Base-by-base conservation (phyloP, 371 early-diverging fungal species). In the Apophysomyces sp. region DNA sequence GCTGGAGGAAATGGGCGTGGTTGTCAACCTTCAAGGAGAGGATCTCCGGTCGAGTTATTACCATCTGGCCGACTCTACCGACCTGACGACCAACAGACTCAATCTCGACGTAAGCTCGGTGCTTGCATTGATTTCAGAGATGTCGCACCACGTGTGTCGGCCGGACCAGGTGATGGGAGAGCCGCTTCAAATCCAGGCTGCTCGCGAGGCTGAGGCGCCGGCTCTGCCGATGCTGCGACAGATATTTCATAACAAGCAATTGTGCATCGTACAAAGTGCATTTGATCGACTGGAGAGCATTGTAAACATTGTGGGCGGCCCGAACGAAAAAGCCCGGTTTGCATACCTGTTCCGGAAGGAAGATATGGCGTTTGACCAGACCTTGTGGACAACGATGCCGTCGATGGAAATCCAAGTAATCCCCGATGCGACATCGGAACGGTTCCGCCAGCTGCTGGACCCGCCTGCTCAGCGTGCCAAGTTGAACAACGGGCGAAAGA, bases 51-150 rank as follows among this genome's bases (percentile, higher is more conserved):
- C 57, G 12, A 18, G 49, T 21, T 44, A 44, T 12, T 21, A 13
- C 1, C 37, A 66, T 54, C 16, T 54, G 11, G n/a, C 39, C 11
- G 60, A 68, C 16, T 2, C 59, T 3, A 55, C 29, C 12, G 31
- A 58, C 12, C 13, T 68, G 18, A 66, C 72, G 7, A 79, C 85
- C 0, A 41, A 63, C 0, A 66, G 62, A 0, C 34, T 87, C 0
- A 84, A 85, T 52, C 55, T 87, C 28, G 88, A 87, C 61, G 81
- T 85, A 3, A 80, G 85, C 21, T 82, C 85, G 3, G 71, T 79
- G 3, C 54, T 87, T 16, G 77, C 80, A 1, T 67, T 87, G 12
- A 63, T 81, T 21, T 79, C 85, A 16, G 80, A 83, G 44, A 67
- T 82, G 53, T 64, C 76, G 1, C 80, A 82, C 61, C 70, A 69